Base-by-base conservation (phyloP, 2,329 filamentous ascomycete species). In the Magnaporthiopsis rhizophila region DNA sequence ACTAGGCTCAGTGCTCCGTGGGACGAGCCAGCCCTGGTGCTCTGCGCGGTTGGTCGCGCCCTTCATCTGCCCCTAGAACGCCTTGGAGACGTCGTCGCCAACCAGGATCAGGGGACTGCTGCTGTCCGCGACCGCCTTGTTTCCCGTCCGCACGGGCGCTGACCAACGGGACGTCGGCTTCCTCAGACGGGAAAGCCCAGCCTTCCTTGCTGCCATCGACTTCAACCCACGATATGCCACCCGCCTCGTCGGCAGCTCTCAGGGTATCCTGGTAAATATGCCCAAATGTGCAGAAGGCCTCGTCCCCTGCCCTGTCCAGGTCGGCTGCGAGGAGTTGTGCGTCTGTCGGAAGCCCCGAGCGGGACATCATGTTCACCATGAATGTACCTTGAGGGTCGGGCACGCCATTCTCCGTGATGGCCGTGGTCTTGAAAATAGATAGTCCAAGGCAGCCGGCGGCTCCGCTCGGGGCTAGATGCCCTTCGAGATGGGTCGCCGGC, bases 241-340 rank as follows among this genome's bases (percentile, higher is more conserved):
- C 38, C 1, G 84, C 78, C 66, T 82, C 72, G 36, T 80, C 81
- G 1, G 81, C 81, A 3, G 79, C 77, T 64, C 77, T 79, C 61
- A 89, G 78, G 0, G 84, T 80, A n/a, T 83, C 80, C 67, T 87
- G 71, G 69, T 91, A 88, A 70, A 91, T 88, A 73, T 80, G 89
- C 26, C 89, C 89, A 68, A 91, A 91, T 1, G 89, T 91, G 76
- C 89, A 91, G 77, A 90, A 91, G 0, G 81, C 83, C 69, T 87
- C 21, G 45, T 53, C 45, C 7, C 45, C 45, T 11, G 13, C 18
- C 69, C 81, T 80, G 67, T 86, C 86, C 59, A 90, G 79, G 65
- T 86, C 86, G 26, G 81, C 84, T 0, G 87, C 89, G 75, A 90
- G 90, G 8, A 90, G 78, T 70, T 85, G 79, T 2, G 80, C 71